Base-by-base conservation (phyloP, 1,139 yeast species). In the Arxiozyma telluris region DNA sequence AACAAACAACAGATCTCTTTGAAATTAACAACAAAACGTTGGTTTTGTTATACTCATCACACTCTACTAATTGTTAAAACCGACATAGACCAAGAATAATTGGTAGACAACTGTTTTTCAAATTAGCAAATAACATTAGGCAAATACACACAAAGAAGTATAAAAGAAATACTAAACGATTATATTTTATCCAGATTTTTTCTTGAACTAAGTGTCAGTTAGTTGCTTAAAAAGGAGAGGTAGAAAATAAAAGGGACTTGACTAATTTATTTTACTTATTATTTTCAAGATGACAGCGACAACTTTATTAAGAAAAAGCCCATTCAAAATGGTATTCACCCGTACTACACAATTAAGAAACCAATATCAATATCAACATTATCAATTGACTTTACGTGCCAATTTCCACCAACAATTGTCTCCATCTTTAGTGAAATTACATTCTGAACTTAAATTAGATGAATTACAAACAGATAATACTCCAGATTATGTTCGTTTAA, bases 401-500 rank as follows among this genome's bases (percentile, higher is more conserved):
- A 51, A 52, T 12, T 52, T 59, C 38, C 64, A 59, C 38, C 60
- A 58, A 46, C 57, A 54, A 42, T 45, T 61, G 18, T 57, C 65
- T 8, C 64, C 65, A 15, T 47, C 59, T 23, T 47, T 64, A 47
- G 59, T 57, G 2, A 65, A 62, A 50, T 50, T 69, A 49, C 70
- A 67, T 55, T 60, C 67, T 1, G 64, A 62, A 41, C 57, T 84
- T 34, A 72, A 70, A 50, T 67, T 71, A 11, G 70, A 78, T 41
- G 91, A 85, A 64, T 71, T 80, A 47, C 72, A 76, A 18, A 69
- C 77, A 1, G 79, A 79, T 54, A 87, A 87, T n/a, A 74, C 80
- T 30, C 98, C 98, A n/a, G 97, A 93, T 72, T 93, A 93, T 66
- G 81, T 93, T 59, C 87, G 93, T 66, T 76, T 93, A 70, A 90